A percentile compares a stretch with the other conserved stretches of the same genome.
phyloP scores from a whole-genome alignment of 345 rosid species.

The Dimocarpus longan region DNA sequence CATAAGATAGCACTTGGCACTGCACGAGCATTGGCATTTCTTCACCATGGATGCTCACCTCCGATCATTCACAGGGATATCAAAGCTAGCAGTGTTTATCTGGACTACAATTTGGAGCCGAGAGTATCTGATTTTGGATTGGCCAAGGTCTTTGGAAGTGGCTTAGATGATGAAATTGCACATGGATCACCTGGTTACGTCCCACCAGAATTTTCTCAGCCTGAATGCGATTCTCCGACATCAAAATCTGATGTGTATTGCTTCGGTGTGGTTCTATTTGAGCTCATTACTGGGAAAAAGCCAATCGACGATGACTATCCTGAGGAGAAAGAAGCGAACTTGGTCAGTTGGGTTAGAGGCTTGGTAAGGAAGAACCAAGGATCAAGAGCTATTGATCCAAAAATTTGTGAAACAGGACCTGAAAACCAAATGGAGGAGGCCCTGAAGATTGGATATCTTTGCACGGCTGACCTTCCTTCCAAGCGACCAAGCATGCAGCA shows the following conservation, averaged over 20 bases:
- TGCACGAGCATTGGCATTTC: slow-evolving; percentile 89
- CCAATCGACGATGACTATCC: slow-evolving; percentile 75
- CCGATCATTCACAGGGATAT: slow-evolving; percentile 86
- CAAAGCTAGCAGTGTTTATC: slow-evolving; percentile 87
- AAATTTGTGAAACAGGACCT: slow-evolving; percentile 63
- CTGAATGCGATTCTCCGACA: slow-evolving; percentile 59
- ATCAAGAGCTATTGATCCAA: slow-evolving; percentile 69
- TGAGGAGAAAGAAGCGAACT: slow-evolving; percentile 51
- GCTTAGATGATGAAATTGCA: slow-evolving; percentile 67
- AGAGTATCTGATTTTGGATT: slow-evolving; percentile 89
- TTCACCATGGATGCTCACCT: slow-evolving; percentile 95
- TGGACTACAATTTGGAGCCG: slow-evolving; percentile 80
- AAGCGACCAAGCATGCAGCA: slow-evolving; percentile 98
- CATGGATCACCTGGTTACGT: slow-evolving; percentile 74
- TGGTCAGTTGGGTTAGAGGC: slow-evolving; percentile 80
- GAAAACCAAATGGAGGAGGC: slow-evolving; percentile 78
- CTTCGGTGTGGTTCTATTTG: slow-evolving; percentile 85
- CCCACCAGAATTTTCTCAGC: slow-evolving; percentile 78
- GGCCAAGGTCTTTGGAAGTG: slow-evolving; percentile 79
- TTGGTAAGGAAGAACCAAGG: slow-evolving; percentile 66
- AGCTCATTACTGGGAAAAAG: slow-evolving; percentile 78
- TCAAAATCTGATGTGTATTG: slow-evolving; percentile 88
- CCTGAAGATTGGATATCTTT: slow-evolving; percentile 88
- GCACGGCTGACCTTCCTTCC: slow-evolving; percentile 82
- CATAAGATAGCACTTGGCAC: slow-evolving; percentile 88